These are phyloP conservation scores for Phoma sp. DNA, from an alignment of 2,329 filamentous ascomycete genomes.

Conservation along the genomic window DNA sequence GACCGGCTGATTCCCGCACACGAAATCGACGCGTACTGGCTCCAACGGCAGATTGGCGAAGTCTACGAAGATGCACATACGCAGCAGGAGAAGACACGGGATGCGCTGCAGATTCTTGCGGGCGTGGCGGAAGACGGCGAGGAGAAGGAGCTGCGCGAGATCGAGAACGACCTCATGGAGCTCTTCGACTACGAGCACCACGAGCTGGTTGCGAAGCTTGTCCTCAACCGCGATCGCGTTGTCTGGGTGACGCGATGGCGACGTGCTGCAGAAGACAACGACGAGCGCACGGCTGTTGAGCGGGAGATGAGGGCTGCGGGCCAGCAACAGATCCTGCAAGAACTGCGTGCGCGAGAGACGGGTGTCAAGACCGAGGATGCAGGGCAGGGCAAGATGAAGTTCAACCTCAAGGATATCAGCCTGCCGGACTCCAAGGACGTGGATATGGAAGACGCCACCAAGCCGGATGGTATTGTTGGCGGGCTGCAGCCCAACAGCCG, in stretches of 20 bases:
- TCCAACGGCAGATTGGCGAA: slow-evolving; percentile 88
- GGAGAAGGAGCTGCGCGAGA: slow-evolving; percentile 85
- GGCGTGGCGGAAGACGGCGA: slow-evolving; percentile 78
- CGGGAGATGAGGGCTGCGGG: slow-evolving; percentile 91
- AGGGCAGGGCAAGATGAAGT: slow-evolving; percentile 80
- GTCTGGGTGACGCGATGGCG: slow-evolving; percentile 94
- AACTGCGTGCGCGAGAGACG: slow-evolving; percentile 76
- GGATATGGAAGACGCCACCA: slow-evolving; percentile 46
- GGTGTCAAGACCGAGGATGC: slow-evolving; percentile 61
- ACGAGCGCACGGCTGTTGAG: slow-evolving; percentile 77
- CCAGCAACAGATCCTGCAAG: slow-evolving; percentile 83
- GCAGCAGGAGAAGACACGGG: slow-evolving; percentile 89
- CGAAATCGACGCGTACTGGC: slow-evolving; percentile 96
- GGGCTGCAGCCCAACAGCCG: slow-evolving; percentile 87
- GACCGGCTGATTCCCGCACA: slow-evolving; percentile 74
- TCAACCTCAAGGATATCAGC: slow-evolving; percentile 85
- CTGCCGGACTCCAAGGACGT: slow-evolving; percentile 65
- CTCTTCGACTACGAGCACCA: slow-evolving; percentile 97
- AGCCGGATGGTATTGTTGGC: slow-evolving; percentile 67
- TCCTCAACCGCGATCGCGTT: slow-evolving; percentile 90
- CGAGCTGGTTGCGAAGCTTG: slow-evolving; percentile 87
- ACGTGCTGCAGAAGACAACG: slow-evolving; percentile 77
- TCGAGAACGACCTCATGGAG: slow-evolving; percentile 98
- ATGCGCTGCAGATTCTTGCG: slow-evolving; percentile 82
- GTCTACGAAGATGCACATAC: slow-evolving; percentile 91